Conservation (phyloP, 257 asterid genomes). For the Solanum etuberosum region DNA sequence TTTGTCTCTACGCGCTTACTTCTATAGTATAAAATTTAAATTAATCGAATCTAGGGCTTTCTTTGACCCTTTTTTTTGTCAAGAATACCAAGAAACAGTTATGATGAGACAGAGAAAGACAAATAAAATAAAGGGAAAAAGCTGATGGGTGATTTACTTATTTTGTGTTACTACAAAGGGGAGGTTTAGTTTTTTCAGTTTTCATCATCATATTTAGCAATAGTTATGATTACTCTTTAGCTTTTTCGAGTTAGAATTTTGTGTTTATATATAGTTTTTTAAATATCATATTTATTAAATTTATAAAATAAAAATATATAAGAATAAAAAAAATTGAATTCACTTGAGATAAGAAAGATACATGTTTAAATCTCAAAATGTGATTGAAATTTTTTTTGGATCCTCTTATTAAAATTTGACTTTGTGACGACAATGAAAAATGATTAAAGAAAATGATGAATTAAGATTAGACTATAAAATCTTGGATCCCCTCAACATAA, state of each 20-base stretch:
- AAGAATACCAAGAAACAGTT: conserved; percentile 7
- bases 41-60: neutral
- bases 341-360: neutral
- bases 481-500: neutral
- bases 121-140: conserved; percentile 2
- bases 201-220: neutral
- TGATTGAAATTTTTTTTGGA: no score
- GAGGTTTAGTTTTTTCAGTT: neutral
- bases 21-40: rapidly evolving
- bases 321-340: neutral
- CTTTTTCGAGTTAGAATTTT: neutral
- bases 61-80: neutral
- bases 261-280: no score
- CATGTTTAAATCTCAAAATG: neutral
- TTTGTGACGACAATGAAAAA: no score
- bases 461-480: neutral
- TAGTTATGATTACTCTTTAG: neutral
- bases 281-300: neutral
- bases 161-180: neutral
- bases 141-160: conserved; percentile 3
- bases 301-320: neutral
- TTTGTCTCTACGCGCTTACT: neutral
- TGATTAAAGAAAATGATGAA: no score
- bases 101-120: neutral
- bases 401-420: no score